A percentile compares a stretch with the other conserved stretches of the same genome.
phyloP scores from a whole-genome alignment of 805 yeast species.

The Kuraishia ogatae region DNA sequence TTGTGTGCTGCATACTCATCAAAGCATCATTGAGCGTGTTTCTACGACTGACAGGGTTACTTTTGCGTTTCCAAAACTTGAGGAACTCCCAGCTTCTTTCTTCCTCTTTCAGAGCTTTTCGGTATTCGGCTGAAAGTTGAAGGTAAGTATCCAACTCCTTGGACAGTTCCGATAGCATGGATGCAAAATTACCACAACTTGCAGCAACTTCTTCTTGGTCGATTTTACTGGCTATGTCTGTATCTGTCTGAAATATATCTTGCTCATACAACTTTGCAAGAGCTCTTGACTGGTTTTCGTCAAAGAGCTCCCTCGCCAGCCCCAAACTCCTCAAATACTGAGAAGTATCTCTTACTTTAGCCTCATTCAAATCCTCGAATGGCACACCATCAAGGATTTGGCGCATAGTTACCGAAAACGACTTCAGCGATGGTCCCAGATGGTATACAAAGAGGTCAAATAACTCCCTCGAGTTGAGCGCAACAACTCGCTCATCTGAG shows the following conservation, averaged over 20 bases:
- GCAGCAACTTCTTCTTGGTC: constrained; percentile 81
- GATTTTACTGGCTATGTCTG: constrained; percentile 31
- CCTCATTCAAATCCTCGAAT: constrained; percentile 30
- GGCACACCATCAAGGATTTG: constrained; percentile 54
- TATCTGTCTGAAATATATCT: constrained; percentile 34
- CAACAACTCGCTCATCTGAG: constrained; percentile 13
- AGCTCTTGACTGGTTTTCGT: constrained; percentile 47
- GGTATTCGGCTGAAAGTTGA: constrained; percentile 30
- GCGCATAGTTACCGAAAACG: constrained; percentile 54
- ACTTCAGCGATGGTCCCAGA: constrained; percentile 65
- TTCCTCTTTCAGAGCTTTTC: constrained; percentile 3
- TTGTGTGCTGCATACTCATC: not conserved
- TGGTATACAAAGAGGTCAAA: constrained; percentile 60
- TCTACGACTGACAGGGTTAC: not conserved
- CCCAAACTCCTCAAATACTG: constrained; percentile 38
- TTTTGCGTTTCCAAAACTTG: constrained; percentile 34
- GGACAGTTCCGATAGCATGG: constrained; percentile 54
- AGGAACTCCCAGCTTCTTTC: constrained; percentile 42
- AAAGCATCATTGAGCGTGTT: constrained; percentile 3
- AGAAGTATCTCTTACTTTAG: constrained; percentile 28
- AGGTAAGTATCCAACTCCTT: constrained; percentile 45
- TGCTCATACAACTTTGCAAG: constrained; percentile 50
- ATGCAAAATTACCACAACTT: constrained; percentile 72
- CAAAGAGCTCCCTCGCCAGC: constrained; percentile 46
- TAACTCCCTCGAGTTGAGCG: constrained; percentile 30